phyloP scores from a whole-genome alignment of 371 early-diverging fungal genomes.

The Choanephora cucurbitarum region DNA sequence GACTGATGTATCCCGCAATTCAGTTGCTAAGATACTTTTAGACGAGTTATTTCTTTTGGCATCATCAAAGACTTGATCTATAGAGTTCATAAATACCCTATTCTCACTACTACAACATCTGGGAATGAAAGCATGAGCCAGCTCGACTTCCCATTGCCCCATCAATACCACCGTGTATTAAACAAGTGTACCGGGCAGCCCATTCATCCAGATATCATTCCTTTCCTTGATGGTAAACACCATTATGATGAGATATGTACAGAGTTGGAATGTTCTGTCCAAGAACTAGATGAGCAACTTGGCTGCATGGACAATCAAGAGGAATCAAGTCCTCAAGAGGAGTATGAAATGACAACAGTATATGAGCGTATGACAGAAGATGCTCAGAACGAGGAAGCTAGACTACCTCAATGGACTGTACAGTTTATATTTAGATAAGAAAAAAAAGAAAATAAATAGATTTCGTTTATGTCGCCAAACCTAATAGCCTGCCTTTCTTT shows the following conservation, averaged over 20 bases:
- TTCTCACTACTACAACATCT: conserved; percentile 39
- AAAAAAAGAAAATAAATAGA: not conserved
- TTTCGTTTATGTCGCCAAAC: too few species aligned
- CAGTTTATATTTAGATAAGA: conserved; percentile 27
- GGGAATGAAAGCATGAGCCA: conserved; percentile 10
- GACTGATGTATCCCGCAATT: too few species aligned
- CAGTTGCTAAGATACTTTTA: too few species aligned
- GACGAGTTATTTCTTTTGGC: conserved; percentile 83
- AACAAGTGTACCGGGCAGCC: conserved; percentile 39
- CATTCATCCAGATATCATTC: conserved; percentile 47
- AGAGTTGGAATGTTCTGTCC: conserved; percentile 58
- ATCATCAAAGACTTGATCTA: conserved; percentile 78
- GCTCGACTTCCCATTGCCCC: conserved; percentile 15
- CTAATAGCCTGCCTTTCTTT: too few species aligned
- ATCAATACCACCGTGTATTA: conserved; percentile 24
- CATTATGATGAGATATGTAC: conserved; percentile 80
- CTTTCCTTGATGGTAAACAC: conserved; percentile 65
- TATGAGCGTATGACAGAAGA: conserved; percentile 12
- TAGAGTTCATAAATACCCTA: conserved; percentile 84
- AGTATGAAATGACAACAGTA: conserved; percentile 8
- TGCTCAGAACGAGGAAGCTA: conserved; percentile 11
- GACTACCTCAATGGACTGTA: conserved; percentile 22
- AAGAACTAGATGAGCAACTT: conserved; percentile 57
- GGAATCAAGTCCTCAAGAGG: conserved; percentile 1
- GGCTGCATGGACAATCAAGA: conserved; percentile 18